A percentile compares a stretch with the other conserved stretches of the same genome.
These are phyloP conservation scores for Pyricularia pennisetigena DNA, from an alignment of 2,329 filamentous ascomycete genomes.

Conservation along the genomic window DNA sequence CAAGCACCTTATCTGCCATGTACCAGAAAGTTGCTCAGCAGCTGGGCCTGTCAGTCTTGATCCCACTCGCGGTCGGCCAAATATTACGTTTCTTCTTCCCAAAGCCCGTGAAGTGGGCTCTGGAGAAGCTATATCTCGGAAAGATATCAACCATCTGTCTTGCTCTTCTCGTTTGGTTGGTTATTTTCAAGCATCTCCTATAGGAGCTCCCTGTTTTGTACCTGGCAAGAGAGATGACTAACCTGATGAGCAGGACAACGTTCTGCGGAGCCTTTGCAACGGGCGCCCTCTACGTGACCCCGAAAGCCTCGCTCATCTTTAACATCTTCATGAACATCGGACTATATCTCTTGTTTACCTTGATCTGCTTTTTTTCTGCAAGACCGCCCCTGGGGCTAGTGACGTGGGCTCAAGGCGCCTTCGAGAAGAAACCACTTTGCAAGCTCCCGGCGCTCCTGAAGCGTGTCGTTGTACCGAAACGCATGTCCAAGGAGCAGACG, in stretches of 20 bases:
- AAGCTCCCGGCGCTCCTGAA: constrained; percentile 18
- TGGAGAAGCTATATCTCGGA: constrained; percentile 42
- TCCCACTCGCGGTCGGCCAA: constrained; percentile 56
- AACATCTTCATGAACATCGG: constrained; percentile 58
- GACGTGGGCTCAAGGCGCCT: constrained; percentile 13
- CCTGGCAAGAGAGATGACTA: background rate
- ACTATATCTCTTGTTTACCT: constrained; percentile 52
- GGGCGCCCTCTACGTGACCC: constrained; percentile 47
- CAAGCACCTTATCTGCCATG: constrained; percentile 45
- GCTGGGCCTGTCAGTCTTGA: constrained; percentile 54
- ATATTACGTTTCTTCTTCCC: constrained; percentile 39
- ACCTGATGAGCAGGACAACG: constrained; percentile 44
- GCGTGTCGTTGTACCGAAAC: constrained; percentile 33
- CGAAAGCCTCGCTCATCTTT: constrained; percentile 52
- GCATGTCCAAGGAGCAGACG: constrained; percentile 49
- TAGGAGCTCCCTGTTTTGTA: background rate
- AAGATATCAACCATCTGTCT: constrained; percentile 38
- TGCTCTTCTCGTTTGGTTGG: constrained; percentile 38
- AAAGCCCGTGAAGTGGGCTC: constrained; percentile 39
- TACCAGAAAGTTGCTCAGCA: constrained; percentile 60
- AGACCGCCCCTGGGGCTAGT: constrained; percentile 27
- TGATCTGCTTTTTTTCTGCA: constrained; percentile 45
- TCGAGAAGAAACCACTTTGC: constrained; percentile 19
- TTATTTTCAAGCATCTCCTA: constrained; percentile 11
- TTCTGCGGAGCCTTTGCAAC: constrained; percentile 59